Base-by-base conservation (phyloP, 352 stramenopile species). In the Phytophthora sp. region DNA sequence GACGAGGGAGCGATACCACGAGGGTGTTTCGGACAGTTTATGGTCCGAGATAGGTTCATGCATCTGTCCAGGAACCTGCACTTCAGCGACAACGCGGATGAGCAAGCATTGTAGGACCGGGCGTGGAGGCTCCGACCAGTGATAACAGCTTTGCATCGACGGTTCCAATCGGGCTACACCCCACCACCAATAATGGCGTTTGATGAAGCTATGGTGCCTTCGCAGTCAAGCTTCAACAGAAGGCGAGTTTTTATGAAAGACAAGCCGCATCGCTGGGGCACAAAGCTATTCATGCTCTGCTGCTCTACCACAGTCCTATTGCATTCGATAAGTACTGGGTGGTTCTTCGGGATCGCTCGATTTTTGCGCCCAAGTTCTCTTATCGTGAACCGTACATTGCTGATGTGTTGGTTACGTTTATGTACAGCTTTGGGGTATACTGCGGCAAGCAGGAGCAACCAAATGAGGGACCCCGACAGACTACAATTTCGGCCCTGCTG, bases 361-460 rank as follows among this genome's bases (percentile, higher is more conserved):
- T 23, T 42, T 42, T 47, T 18, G 39, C 11, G 3, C 2, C 2
- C 7, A 35, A 51, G 44, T 36, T 51, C 2, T 35, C 1, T 54
- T 54, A 54, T 12, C 46, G n/a, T 39, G 46, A 27, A 27, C 12
- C 24, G n/a, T n/a, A n/a, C n/a, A n/a, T n/a, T n/a, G n/a, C n/a
- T n/a, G n/a, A n/a, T n/a, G n/a, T n/a, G n/a, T n/a, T n/a, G n/a
- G n/a, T n/a, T n/a, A n/a, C n/a, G n/a, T n/a, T n/a, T n/a, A n/a
- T 18, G 8, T 39, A 54, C 26, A 26, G 45, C 26, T 52, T 52
- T 23, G 24, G 38, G 24, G 15, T 24, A 0, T 52, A 52, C 16
- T 24, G 29, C 7, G 45, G 45, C 0, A 36, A 23, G n/a, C 21
- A 4, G 7, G 3, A 13, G n/a, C n/a, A n/a, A n/a, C n/a, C n/a